Percentiles rank a stretch among this genome's conserved stretches.
Evolutionary conservation across 129 eudicot species (phyloP).

Genomic region (sunflower (Helianthus annuus)): DNA sequence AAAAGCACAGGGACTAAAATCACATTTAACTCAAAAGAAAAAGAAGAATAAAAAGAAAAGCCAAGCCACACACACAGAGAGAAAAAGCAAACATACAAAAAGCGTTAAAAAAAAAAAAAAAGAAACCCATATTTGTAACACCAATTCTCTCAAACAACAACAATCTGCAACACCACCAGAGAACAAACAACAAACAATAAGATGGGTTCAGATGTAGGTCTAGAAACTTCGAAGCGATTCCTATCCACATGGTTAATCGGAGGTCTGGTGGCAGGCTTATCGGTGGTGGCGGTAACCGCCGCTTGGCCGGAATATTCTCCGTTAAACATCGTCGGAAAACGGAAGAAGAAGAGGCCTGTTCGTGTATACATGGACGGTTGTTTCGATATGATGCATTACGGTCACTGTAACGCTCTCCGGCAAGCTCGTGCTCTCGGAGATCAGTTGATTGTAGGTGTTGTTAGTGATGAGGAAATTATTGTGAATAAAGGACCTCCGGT

Average conservation of each 20-base stretch:
- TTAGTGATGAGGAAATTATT: conserved; percentile 84
- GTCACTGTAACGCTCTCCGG: conserved; percentile 97
- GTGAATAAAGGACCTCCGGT: conserved; percentile 94
- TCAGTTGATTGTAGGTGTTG: conserved; percentile 97
- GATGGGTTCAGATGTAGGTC: conserved; percentile 33
- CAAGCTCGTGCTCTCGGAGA: conserved; percentile 98
- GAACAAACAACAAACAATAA: not conserved
- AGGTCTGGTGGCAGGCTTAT: conserved; percentile 54
- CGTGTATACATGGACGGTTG: conserved; percentile 99
- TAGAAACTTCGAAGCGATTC: conserved; percentile 43
- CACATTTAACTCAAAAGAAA: no score
- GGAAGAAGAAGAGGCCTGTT: conserved; percentile 74
- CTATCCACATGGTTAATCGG: conserved; percentile 71
- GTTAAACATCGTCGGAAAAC: conserved; percentile 25
- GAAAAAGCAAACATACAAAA: conserved; percentile 1
- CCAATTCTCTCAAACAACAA: not conserved
- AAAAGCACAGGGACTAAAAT: no score
- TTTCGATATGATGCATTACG: conserved; percentile 99
- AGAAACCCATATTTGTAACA: not conserved
- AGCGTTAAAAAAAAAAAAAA: not conserved
- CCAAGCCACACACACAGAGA: conserved; percentile 5
- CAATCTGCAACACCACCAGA: not conserved
- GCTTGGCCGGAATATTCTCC: conserved; percentile 42
- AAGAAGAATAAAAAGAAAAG: not conserved
- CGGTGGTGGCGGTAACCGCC: conserved; percentile 47